Evolutionary conservation across 768 basidiomycete genomes (phyloP), one percentile per base, ranked within the genome.

Genomic region (Lactarius evosmus): DNA sequence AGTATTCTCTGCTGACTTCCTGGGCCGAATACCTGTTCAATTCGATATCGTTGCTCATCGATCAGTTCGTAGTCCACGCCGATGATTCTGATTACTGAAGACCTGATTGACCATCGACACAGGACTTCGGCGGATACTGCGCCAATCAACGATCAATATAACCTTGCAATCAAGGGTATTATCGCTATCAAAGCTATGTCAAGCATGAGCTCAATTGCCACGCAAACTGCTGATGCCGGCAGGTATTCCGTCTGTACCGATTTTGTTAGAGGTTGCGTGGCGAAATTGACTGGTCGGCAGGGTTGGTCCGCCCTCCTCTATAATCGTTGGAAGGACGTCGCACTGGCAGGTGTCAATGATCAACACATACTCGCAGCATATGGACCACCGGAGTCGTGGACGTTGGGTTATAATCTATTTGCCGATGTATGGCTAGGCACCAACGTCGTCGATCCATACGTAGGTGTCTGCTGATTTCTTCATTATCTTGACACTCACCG

Each of bases 161-260:
- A 87, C 69, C 76, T 87, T 27, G 87, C 86, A 6, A 83, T 88
- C 73, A 89, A 89, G 69, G 87, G 86, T 40, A 85, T 87, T 62
- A 74, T 87, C 55, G 86, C 85, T 4, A 85, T 88, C 70, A 75
- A 81, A 65, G 83, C 83, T 4, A 87, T 88, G 85, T 77, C 82
- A 3, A 75, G 82, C 63, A 84, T 89, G 44, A 77, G 79, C 7
- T 67, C 71, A 3, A 61, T 69, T 2, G 53, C 73, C 19, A 69
- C 70, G 2, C 33, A 73, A 5, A 27, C 34, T 1, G 51, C 29
- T 1, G 69, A 74, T 9, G 69, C 65, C 0, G 32, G 53, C 9
- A 63, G 71, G 54, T 78, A 72, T 55, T 54, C 56, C 11, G 75
- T 74, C 22, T 4, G 74, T 69, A 14, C 33, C 12, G 29, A 46